Evolutionary conservation across 371 early-diverging fungal species (phyloP), one percentile per base, ranked within the genome.

Genomic region (Actinomortierella ambigua): DNA sequence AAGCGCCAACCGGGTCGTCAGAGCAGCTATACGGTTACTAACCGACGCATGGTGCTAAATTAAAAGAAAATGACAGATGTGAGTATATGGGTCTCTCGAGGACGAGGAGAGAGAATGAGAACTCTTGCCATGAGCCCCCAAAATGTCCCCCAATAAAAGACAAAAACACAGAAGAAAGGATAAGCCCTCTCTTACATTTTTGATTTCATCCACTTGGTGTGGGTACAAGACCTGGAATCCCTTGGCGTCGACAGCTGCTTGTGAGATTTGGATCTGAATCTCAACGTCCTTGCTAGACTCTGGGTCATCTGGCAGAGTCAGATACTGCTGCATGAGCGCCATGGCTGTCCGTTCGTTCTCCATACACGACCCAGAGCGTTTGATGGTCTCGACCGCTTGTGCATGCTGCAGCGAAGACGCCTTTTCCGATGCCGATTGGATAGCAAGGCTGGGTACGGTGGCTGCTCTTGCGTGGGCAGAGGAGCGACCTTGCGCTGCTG

Each of bases 161-260:
- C 28, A 53, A 3, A 15, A 28, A 24, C 7, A 20, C 9, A 15
- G 23, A 24, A 0, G 46, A 27, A 55, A 40, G 23, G 18, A 27
- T 53, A 50, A 50, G 1, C 44, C 17, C 29, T 3, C 18, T 43
- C 57, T 47, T 56, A 85, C 87, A 68, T 85, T 78, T 61, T 85
- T 82, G 24, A 87, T 49, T 11, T 64, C 64, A 15, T 84, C 85
- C 5, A 84, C 76, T 53, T 86, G 75, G 42, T 87, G 85, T 53
- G 84, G 81, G 2, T 80, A 61, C 15, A 88, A 58, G 1, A 85
- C 66, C 50, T 83, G 79, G 55, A 83, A 88, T 2, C 82, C 80
- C 29, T 78, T 77, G 9, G 89, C 80, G 64, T 88, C 89, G 28
- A 88, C 78, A 6, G 86, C 62, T 0, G 89, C 87, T 57, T 87